Evolutionary conservation across 192 early-diverging fungal genomes (phyloP).

Genomic region (Thamnidium elegans): DNA sequence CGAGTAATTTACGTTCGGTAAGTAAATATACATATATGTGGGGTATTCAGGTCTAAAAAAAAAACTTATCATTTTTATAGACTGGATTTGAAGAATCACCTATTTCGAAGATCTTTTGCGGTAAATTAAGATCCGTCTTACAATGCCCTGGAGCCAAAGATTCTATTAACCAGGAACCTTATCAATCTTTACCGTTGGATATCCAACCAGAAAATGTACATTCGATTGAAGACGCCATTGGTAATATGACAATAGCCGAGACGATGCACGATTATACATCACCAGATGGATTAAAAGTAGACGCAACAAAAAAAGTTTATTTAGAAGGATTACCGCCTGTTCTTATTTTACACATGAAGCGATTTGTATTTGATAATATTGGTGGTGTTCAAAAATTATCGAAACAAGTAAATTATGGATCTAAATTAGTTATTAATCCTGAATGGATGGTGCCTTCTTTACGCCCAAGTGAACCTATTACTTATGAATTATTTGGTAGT

Average conservation of each 20-base stretch:
- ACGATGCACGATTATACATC: constrained; percentile 76
- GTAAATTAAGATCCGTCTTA: constrained; percentile 73
- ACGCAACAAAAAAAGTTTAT: constrained; percentile 80
- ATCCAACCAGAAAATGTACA: constrained; percentile 68
- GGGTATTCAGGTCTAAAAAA: neutral
- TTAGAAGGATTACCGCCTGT: constrained; percentile 86
- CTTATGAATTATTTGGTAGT: constrained; percentile 77
- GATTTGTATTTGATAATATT: constrained; percentile 79
- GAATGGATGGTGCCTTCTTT: constrained; percentile 61
- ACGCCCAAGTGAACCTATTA: constrained; percentile 39
- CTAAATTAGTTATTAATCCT: constrained; percentile 59
- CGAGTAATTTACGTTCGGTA: constrained; percentile 57
- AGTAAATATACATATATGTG: neutral
- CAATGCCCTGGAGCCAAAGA: constrained; percentile 69
- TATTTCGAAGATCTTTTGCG: constrained; percentile 86
- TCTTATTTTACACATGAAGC: constrained; percentile 91
- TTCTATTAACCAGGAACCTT: constrained; percentile 85
- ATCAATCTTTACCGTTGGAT: constrained; percentile 84
- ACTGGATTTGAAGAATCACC: constrained; percentile 69
- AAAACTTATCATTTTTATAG: constrained; percentile 29
- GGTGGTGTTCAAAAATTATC: constrained; percentile 81
- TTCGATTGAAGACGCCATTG: constrained; percentile 83
- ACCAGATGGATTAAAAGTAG: constrained; percentile 41
- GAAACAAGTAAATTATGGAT: constrained; percentile 78
- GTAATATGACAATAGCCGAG: constrained; percentile 74